phyloP scores from a whole-genome alignment of 495 filamentous ascomycete species.

The Aspergillus campestris region DNA sequence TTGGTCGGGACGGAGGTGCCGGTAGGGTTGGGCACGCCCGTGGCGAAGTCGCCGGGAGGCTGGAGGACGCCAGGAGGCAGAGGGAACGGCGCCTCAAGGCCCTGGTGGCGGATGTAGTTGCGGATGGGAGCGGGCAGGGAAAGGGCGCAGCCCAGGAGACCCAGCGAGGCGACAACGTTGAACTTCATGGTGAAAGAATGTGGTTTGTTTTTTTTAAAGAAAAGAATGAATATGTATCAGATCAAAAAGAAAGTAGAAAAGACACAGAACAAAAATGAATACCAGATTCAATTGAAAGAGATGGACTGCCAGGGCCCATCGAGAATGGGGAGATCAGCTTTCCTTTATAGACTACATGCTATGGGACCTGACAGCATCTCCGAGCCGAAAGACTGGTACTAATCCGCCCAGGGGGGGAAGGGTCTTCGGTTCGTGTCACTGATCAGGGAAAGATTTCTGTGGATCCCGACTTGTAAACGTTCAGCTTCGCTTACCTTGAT shows the following conservation, averaged over 20 bases:
- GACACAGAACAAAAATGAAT: too few relatives aligned
- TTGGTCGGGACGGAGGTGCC: constrained; percentile 1
- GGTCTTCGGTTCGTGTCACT: too few relatives aligned
- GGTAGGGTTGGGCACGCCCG: background rate
- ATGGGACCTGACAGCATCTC: too few relatives aligned
- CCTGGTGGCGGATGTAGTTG: background rate
- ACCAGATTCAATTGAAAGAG: too few relatives aligned
- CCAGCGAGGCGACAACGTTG: constrained; percentile 4
- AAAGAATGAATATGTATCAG: constrained; percentile 2
- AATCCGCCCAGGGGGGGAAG: too few relatives aligned
- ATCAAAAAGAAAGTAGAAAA: background rate
- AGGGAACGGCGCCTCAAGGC: background rate
- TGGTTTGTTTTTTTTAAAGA: background rate
- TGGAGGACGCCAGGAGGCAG: background rate
- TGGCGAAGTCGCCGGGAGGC: background rate
- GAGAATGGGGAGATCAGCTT: too few relatives aligned
- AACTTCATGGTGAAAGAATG: constrained; percentile 12
- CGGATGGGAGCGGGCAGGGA: constrained; percentile 8
- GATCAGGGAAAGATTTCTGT: too few relatives aligned
- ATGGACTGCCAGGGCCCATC: too few relatives aligned
- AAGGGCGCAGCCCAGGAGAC: constrained; percentile 12
- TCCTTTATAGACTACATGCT: too few relatives aligned
- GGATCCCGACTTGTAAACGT: too few relatives aligned
- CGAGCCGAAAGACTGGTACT: too few relatives aligned
- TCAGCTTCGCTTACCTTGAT: too few relatives aligned